A percentile compares a stretch with the other conserved stretches of the same genome.
These are phyloP conservation scores for Ustilago tritici DNA, from an alignment of 1,284 basidiomycete species.

Conservation along the genomic window DNA sequence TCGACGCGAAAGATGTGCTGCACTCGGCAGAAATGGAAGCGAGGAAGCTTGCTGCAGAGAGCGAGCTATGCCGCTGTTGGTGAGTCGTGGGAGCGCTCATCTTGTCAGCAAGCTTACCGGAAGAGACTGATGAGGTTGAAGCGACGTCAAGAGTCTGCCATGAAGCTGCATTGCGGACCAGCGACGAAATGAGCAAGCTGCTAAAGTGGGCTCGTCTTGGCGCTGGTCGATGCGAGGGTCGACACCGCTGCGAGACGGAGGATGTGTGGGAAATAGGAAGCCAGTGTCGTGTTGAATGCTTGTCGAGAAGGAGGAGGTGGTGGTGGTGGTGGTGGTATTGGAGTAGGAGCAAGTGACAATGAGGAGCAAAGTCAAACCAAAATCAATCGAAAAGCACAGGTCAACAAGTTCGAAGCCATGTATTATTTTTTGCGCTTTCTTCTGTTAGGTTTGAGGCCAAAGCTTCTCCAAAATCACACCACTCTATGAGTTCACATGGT, in stretches of 20 bases:
- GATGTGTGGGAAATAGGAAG: neutral
- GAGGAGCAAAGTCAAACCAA: constrained; percentile 6
- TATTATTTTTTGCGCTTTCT: neutral
- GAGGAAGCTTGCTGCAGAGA: constrained; percentile 46
- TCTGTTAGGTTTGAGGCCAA: constrained; percentile 4
- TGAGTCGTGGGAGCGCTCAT: constrained; percentile 24
- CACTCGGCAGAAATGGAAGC: constrained; percentile 46
- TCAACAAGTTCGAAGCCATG: neutral
- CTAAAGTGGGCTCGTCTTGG: neutral
- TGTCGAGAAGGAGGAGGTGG: neutral
- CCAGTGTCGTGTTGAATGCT: neutral
- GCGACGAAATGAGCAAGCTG: neutral
- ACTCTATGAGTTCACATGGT: neutral
- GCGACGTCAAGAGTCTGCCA: neutral
- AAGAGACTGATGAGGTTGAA: neutral
- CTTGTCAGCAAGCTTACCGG: constrained; percentile 5
- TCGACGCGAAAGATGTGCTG: constrained; percentile 26
- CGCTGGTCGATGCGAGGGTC: neutral
- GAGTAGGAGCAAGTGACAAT: neutral
- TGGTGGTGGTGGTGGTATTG: neutral
- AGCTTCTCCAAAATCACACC: neutral
- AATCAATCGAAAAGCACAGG: neutral
- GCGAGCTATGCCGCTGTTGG: constrained; percentile 20
- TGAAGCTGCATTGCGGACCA: constrained; percentile 17
- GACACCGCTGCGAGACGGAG: neutral